phyloP scores from a whole-genome alignment of 2,329 filamentous ascomycete genomes.

The Fusarium sp. region DNA sequence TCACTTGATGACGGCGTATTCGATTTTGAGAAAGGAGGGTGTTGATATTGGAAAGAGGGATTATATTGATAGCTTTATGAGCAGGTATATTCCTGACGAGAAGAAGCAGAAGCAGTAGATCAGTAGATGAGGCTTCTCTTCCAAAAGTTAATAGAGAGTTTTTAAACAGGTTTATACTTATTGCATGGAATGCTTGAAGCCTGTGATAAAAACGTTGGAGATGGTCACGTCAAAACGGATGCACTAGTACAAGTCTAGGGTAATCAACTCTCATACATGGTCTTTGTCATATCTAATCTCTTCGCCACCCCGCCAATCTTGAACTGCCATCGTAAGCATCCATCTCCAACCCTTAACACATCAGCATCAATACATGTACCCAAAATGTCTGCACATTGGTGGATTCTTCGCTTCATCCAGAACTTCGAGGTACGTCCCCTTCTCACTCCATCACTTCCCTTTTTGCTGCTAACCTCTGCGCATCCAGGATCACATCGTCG shows the following conservation, averaged over 20 bases:
- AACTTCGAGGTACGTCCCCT: conserved; percentile 46
- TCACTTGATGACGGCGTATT: conserved; percentile 67
- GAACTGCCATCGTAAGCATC: conserved; percentile 15
- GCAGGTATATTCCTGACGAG: conserved; percentile 32
- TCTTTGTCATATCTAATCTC: conserved; percentile 28
- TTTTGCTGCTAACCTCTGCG: conserved; percentile 19
- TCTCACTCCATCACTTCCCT: accelerated
- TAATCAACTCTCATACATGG: neutral
- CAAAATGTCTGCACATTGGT: conserved; percentile 48
- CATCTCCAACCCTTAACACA: neutral
- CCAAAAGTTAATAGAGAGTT: too few relatives aligned
- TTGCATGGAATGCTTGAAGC: too few relatives aligned
- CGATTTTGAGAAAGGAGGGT: conserved; percentile 67
- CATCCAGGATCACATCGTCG: conserved; percentile 48
- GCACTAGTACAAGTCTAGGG: conserved; percentile 10
- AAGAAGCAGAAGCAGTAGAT: too few relatives aligned
- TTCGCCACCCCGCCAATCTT: conserved; percentile 24
- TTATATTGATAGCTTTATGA: conserved; percentile 54
- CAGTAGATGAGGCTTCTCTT: too few relatives aligned
- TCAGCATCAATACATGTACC: neutral
- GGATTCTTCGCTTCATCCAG: conserved; percentile 48
- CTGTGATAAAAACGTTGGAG: neutral
- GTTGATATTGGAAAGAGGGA: conserved; percentile 69
- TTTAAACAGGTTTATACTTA: too few relatives aligned
- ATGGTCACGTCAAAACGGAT: neutral